Evolutionary conservation across 345 rosid species (phyloP).

Genomic region (Garcia nutans): DNA sequence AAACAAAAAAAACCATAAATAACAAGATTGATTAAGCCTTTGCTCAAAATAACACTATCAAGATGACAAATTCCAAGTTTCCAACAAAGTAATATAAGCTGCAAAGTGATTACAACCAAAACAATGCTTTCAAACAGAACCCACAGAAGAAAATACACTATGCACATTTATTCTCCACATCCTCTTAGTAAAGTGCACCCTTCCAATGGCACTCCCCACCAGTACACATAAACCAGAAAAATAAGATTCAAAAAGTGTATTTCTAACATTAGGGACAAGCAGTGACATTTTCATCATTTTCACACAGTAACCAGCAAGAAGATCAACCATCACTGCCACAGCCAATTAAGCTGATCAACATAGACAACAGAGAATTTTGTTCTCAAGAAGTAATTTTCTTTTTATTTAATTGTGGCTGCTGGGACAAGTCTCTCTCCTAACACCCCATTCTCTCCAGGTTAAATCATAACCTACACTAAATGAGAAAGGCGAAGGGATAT

Average conservation of each 20-base stretch:
- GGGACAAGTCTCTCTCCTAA: not conserved
- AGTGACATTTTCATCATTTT: not conserved
- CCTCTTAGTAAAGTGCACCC: not conserved
- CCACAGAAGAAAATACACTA: not conserved
- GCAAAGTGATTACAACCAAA: not conserved
- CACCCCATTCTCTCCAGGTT: not conserved
- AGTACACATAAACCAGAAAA: not conserved
- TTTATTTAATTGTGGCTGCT: not conserved
- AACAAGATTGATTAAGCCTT: slow-evolving; percentile 3
- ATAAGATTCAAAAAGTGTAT: not conserved
- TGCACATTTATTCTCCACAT: not conserved
- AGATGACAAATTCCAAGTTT: not conserved
- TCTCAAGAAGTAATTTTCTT: not conserved
- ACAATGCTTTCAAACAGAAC: not conserved
- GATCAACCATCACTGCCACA: not conserved
- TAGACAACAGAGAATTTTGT: not conserved
- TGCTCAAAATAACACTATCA: not conserved
- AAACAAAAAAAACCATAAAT: slow-evolving; percentile 2
- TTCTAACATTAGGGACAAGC: not conserved
- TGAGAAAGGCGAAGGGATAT: not conserved
- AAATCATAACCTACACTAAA: not conserved
- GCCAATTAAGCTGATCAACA: not conserved
- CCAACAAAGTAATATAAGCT: not conserved
- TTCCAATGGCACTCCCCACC: not conserved
- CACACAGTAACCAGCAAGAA: not conserved